Conservation (phyloP, 2,329 filamentous ascomycete genomes). For the Trichophyton mentagrophytes region DNA sequence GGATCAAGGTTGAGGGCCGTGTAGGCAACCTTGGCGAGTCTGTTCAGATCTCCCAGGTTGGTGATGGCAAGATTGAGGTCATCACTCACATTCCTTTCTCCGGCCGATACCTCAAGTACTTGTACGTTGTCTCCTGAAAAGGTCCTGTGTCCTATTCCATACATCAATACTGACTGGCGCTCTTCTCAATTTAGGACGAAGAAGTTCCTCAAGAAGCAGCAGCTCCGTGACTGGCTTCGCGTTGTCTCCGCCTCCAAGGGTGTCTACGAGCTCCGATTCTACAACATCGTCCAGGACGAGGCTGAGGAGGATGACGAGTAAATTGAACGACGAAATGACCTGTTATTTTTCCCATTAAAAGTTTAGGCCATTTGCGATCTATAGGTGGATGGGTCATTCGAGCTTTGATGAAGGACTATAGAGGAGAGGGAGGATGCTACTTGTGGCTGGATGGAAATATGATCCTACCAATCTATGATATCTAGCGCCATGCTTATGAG, state of each 20-base stretch:
- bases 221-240: conserved; percentile 99
- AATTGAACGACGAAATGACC: conserved; percentile 24
- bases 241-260: conserved; percentile 96
- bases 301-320: conserved; percentile 98
- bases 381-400: not conserved
- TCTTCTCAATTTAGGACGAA: conserved; percentile 57
- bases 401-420: not conserved
- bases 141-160: not conserved
- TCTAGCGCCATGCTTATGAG: not conserved
- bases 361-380: not conserved
- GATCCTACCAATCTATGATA: not conserved
- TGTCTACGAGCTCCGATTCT: conserved; percentile 99
- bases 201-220: conserved; percentile 99
- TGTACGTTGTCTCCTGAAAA: conserved; percentile 48
- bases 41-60: conserved; percentile 78
- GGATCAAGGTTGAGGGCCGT: conserved; percentile 98
- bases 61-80: conserved; percentile 96
- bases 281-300: conserved; percentile 99
- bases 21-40: conserved; percentile 94
- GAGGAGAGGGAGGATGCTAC: not conserved
- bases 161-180: not conserved
- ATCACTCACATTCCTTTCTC: conserved; percentile 96
- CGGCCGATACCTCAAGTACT: conserved; percentile 98
- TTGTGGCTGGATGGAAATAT: not conserved
- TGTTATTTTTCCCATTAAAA: not conserved